Conservation (phyloP, 495 filamentous ascomycete genomes). For the Oidiodendron maius region DNA sequence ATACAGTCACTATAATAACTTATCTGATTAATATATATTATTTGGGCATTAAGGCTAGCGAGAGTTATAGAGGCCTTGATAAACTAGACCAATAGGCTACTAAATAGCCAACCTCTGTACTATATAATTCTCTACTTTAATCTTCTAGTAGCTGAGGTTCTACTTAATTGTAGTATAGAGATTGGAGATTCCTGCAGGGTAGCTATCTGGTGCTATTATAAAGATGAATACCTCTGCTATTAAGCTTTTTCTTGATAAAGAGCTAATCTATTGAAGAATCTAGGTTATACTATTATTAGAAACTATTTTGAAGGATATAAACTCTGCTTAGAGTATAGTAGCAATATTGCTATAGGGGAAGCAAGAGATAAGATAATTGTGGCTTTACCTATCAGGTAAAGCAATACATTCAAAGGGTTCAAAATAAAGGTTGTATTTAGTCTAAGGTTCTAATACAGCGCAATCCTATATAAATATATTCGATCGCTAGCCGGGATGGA, state of each 20-base stretch:
- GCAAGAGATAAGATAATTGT: not conserved
- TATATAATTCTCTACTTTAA: not conserved
- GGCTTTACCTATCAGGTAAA: too few species aligned
- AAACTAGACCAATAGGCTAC: not conserved
- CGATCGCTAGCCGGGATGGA: too few species aligned
- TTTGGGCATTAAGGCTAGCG: not conserved
- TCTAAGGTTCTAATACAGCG: too few species aligned
- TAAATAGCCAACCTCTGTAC: not conserved
- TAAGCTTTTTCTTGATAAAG: not conserved
- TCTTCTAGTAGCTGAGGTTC: not conserved
- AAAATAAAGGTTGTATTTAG: too few species aligned
- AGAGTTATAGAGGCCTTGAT: not conserved
- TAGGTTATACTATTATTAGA: not conserved
- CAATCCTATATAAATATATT: too few species aligned
- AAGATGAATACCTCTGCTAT: not conserved
- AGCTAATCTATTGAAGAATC: not conserved
- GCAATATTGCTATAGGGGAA: not conserved
- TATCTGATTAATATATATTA: constrained; percentile 1
- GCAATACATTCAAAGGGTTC: too few species aligned
- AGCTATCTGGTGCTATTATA: too few species aligned
- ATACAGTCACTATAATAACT: not conserved
- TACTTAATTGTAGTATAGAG: constrained; percentile 2
- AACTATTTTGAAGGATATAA: not conserved
- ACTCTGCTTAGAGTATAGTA: not conserved
- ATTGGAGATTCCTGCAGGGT: not conserved